Evolutionary conservation across 2,329 filamentous ascomycete genomes (phyloP).

Genomic region (Cercospora beticola): DNA sequence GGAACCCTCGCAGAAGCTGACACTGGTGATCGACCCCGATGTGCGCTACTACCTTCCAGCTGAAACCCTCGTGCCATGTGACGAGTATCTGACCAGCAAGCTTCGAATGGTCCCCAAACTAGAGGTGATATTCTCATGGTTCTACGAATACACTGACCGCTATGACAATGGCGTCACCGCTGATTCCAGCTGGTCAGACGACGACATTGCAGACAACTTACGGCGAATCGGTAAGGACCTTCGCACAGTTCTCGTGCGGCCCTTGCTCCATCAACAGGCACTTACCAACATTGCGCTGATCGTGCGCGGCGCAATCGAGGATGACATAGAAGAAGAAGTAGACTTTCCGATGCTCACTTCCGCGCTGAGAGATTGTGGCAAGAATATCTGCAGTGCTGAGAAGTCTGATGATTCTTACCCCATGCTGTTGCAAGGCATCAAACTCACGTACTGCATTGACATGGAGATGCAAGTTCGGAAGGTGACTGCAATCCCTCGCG

Average conservation of each 20-base stretch:
- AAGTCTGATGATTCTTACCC: not conserved
- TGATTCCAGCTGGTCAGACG: not conserved
- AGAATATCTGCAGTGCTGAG: not conserved
- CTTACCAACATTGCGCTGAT: not conserved
- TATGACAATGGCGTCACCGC: not conserved
- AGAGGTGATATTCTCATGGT: not conserved
- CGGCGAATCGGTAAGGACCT: not conserved
- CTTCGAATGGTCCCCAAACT: not conserved
- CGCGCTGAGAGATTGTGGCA: not conserved
- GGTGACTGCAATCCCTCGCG: not conserved
- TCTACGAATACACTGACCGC: not conserved
- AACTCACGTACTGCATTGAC: not conserved
- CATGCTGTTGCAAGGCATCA: not conserved
- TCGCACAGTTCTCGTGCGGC: not conserved
- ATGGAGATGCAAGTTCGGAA: not conserved
- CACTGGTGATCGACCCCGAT: not conserved
- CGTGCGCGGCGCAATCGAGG: not conserved
- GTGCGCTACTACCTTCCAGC: not conserved
- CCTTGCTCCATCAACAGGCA: not conserved
- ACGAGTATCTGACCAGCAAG: not conserved
- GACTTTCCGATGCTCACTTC: not conserved
- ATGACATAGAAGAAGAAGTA: not conserved
- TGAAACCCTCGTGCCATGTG: not conserved
- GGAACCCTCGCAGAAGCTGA: not conserved
- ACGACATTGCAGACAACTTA: not conserved